A percentile compares a stretch with the other conserved stretches of the same genome.
These are phyloP conservation scores for Novymonas esmeraldas DNA, from an alignment of 208 protist species.

Conservation along the genomic window DNA sequence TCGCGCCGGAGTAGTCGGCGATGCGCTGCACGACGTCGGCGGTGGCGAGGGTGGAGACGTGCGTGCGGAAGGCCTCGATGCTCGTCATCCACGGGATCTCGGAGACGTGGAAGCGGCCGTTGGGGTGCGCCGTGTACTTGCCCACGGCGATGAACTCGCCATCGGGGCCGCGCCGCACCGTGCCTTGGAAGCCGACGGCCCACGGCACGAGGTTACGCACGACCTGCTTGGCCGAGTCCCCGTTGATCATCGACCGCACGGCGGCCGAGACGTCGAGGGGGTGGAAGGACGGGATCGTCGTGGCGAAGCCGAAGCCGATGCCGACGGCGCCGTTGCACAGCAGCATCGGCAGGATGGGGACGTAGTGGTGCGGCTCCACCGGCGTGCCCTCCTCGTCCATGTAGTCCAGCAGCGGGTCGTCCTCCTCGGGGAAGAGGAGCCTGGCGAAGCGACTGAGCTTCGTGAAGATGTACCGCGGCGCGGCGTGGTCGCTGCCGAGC, in stretches of 20 bases:
- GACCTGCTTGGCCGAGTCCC: slow-evolving; percentile 77
- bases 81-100: slow-evolving; percentile 82
- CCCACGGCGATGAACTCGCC: slow-evolving; percentile 80
- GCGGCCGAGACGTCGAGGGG: slow-evolving; percentile 95
- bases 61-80: slow-evolving; percentile 76
- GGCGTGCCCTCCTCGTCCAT: slow-evolving; percentile 97
- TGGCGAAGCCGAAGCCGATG: slow-evolving; percentile 99
- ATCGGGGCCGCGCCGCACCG: slow-evolving; percentile 71
- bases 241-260: slow-evolving; percentile 88
- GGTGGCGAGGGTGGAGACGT: slow-evolving; percentile 68
- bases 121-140: slow-evolving; percentile 63
- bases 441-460: slow-evolving; percentile 94
- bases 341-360: slow-evolving; percentile 99
- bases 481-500: slow-evolving; percentile 98
- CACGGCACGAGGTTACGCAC: slow-evolving; percentile 92
- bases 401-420: slow-evolving; percentile 97
- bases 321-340: slow-evolving; percentile 99
- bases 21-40: slow-evolving; percentile 87
- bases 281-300: slow-evolving; percentile 94
- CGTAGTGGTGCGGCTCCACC: slow-evolving; percentile 99
- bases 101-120: slow-evolving; percentile 73
- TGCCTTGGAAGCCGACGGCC: slow-evolving; percentile 96
- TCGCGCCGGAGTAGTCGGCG: slow-evolving; percentile 89
- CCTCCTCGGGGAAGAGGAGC: slow-evolving; percentile 96
- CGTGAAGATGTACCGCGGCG: slow-evolving; percentile 96